These are phyloP conservation scores for Fraxinus quadrangulata DNA, from an alignment of 257 asterid species.

Conservation along the genomic window DNA sequence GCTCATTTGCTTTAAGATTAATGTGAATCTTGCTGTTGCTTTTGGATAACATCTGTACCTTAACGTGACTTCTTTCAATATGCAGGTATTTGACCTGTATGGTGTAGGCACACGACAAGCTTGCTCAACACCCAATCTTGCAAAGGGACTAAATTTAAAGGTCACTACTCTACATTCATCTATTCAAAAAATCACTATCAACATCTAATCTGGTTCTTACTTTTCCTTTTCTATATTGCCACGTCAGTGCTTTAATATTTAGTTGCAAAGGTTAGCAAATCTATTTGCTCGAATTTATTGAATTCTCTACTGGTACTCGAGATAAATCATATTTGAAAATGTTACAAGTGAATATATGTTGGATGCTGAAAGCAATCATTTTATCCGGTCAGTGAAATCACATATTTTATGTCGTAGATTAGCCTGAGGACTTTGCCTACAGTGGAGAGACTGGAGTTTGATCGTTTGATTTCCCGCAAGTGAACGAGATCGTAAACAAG, in stretches of 20 bases:
- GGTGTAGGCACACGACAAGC: slow-evolving; percentile 86
- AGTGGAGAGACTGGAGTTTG: neutral
- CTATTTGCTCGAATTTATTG: neutral
- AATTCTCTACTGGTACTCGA: neutral
- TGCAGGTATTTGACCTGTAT: slow-evolving; percentile 87
- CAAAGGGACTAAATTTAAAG: slow-evolving; percentile 74
- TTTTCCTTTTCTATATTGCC: neutral
- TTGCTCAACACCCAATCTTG: slow-evolving; percentile 70
- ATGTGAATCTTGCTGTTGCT: neutral
- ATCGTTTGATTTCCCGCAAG: too few relatives aligned
- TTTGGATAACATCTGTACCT: slow-evolving; percentile 3
- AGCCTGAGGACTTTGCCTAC: neutral
- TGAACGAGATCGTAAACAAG: too few relatives aligned
- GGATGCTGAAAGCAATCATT: neutral
- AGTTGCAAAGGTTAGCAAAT: slow-evolving; percentile 7
- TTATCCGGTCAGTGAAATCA: neutral
- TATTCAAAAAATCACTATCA: neutral
- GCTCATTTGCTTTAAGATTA: neutral
- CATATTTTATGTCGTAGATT: neutral
- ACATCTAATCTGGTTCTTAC: neutral
- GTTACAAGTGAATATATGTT: neutral
- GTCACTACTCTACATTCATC: slow-evolving; percentile 37
- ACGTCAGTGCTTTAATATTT: neutral
- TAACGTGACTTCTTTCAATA: slow-evolving; percentile 12
- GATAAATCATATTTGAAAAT: neutral